Evolutionary conservation across 805 yeast genomes (phyloP).

Genomic region (Clavispora fructus): DNA sequence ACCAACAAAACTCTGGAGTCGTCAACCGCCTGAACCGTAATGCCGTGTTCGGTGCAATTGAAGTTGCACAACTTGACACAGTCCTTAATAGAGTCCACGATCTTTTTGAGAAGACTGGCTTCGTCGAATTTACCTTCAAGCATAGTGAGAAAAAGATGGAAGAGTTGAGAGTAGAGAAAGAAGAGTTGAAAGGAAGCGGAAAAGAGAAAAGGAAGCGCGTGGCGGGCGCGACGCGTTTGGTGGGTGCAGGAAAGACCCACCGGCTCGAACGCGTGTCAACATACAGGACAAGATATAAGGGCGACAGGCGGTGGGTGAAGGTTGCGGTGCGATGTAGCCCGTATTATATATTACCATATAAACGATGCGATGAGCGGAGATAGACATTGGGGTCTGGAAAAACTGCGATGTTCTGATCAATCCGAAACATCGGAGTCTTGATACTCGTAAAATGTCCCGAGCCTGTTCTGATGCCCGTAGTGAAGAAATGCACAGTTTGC

Average conservation of each 20-base stretch:
- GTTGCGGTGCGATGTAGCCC: too few species aligned
- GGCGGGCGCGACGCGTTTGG: neutral
- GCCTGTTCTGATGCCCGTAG: too few species aligned
- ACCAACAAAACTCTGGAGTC: constrained; percentile 93
- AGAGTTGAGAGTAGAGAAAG: neutral
- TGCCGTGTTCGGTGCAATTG: constrained; percentile 93
- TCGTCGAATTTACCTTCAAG: constrained; percentile 95
- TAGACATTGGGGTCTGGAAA: too few species aligned
- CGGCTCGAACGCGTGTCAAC: neutral
- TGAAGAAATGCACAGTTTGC: too few species aligned
- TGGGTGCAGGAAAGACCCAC: too few species aligned
- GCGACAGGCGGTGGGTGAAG: too few species aligned
- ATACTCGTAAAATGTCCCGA: too few species aligned
- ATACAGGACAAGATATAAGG: neutral
- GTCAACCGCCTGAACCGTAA: constrained; percentile 95
- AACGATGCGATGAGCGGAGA: too few species aligned
- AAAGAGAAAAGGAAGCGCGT: neutral
- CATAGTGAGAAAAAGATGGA: constrained; percentile 40
- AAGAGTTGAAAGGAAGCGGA: neutral
- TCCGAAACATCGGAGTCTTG: too few species aligned
- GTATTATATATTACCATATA: too few species aligned
- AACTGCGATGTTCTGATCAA: too few species aligned
- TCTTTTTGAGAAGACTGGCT: constrained; percentile 85
- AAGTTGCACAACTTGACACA: constrained; percentile 93
- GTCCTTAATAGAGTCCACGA: constrained; percentile 91